Conservation (phyloP, 1,139 yeast species). For the Petasospora fabianii region DNA sequence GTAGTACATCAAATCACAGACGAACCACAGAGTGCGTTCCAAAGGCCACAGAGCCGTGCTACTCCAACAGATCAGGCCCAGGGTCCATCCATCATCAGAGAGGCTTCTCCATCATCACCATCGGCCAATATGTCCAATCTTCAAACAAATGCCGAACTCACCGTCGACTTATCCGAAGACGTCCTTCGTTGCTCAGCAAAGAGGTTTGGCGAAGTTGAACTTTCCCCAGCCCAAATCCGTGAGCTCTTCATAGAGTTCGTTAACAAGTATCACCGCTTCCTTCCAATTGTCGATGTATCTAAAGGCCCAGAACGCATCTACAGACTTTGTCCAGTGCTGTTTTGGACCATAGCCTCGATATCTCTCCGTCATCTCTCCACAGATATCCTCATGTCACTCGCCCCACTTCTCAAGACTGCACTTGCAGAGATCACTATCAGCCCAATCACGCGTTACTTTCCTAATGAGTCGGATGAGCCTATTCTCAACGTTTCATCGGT, state of each 20-base stretch:
- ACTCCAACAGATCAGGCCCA: background rate
- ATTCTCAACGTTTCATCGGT: constrained; percentile 88
- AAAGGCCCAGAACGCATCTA: constrained; percentile 82
- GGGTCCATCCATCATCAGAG: constrained; percentile 25
- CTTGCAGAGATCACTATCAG: constrained; percentile 85
- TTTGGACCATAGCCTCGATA: constrained; percentile 90
- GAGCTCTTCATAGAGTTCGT: constrained; percentile 71
- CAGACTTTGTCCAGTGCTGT: constrained; percentile 76
- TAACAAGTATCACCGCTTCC: constrained; percentile 69
- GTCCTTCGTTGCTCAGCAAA: constrained; percentile 57
- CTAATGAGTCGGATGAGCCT: constrained; percentile 72
- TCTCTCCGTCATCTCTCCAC: constrained; percentile 51
- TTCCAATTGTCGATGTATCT: constrained; percentile 81
- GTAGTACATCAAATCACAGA: too few relatives aligned
- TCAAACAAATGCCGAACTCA: constrained; percentile 11
- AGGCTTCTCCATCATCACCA: constrained; percentile 17
- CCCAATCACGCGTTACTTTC: constrained; percentile 81
- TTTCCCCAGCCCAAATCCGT: constrained; percentile 58
- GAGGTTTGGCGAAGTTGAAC: constrained; percentile 59
- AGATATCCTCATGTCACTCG: constrained; percentile 48
- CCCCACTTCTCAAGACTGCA: constrained; percentile 70
- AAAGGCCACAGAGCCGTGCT: constrained; percentile 1
- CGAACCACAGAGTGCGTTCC: constrained; percentile 1
- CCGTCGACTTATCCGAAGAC: constrained; percentile 35
- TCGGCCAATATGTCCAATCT: constrained; percentile 5